Base-by-base conservation (phyloP, 768 basidiomycete species). In the Chlorophyllum brunneum region DNA sequence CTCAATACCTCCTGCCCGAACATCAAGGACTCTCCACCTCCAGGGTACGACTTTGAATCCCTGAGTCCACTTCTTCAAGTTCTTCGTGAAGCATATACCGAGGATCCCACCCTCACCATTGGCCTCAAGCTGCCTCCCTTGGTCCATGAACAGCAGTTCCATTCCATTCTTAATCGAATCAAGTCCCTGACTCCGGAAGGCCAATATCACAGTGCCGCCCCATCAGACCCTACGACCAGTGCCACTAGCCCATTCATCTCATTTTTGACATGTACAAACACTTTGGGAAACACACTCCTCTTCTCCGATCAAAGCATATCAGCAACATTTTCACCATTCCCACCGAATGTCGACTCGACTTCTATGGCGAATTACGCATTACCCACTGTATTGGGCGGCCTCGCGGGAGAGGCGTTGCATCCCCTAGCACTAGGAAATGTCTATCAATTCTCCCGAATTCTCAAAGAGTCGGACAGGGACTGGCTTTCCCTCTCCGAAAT, bases 1-100 rank as follows among this genome's bases (percentile, higher is more conserved):
- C 72, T 93, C 61, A 94, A 94, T 65, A 83, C 88, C 0, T 87
- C 84, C 34, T 94, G 92, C 58, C 92, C 92, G 3, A 94, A 94
- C 63, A 86, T 92, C 58, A 67, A 66, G 9, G 70, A 73, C 22
- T 62, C 76, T 3, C 77, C 87, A 0, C 88, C 88, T 0, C 77
- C 83, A 16, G 79, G 86, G 8, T 93, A 93, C 67, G 66, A 76
- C 33, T 74, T 82, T 46, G 39, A 68, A 1, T 65, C 72, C 1
- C 76, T 92, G 46, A 47, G 63, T 0, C 76, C 82, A 1, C 67
- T 88, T 50, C 72, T 93, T 5, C 60, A 66, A 33, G 73, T 80
- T 6, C 70, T 92, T 38, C 74, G 78, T 5, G 70, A 75, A 0
- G 74, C 70, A 41, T 76, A 76, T 60, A 63, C 67, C 52, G 54